Evolutionary conservation across 2,329 filamentous ascomycete species (phyloP).

Genomic region (Fusarium anguioides): DNA sequence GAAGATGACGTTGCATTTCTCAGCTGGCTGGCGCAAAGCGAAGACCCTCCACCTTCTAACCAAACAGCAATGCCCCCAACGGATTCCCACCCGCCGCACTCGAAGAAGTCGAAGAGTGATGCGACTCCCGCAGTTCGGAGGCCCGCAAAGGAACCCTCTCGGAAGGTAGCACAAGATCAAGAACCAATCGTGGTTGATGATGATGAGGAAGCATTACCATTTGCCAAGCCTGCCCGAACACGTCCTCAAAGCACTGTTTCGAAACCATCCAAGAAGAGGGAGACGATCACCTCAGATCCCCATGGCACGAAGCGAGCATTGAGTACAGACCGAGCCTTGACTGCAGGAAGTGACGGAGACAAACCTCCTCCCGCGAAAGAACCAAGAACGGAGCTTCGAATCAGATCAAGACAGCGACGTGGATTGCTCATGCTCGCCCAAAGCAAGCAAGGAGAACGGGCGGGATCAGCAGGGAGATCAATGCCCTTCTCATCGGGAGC

Average conservation of each 20-base stretch:
- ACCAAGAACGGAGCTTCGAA: constrained; percentile 58
- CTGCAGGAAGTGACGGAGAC: neutral
- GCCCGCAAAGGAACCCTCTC: neutral
- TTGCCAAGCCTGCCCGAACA: neutral
- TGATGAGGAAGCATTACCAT: neutral
- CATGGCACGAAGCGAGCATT: constrained; percentile 17
- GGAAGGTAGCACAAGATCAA: neutral
- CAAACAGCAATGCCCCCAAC: neutral
- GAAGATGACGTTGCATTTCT: constrained; percentile 31
- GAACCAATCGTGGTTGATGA: neutral
- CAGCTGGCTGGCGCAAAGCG: constrained; percentile 22
- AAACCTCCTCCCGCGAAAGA: constrained; percentile 30
- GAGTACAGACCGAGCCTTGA: neutral
- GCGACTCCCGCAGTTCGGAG: neutral
- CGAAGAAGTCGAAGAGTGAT: neutral
- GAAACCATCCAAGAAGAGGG: neutral
- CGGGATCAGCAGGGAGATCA: neutral
- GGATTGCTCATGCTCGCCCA: constrained; percentile 61
- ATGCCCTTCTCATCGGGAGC: neutral
- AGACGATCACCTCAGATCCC: neutral
- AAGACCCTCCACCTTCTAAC: neutral
- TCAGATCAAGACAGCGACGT: constrained; percentile 59
- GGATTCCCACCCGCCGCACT: neutral
- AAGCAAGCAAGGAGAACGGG: constrained; percentile 30
- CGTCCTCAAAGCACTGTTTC: neutral